These are phyloP conservation scores for Heliosperma pusillum DNA, from an alignment of 148 eudicot species.

Conservation along the genomic window DNA sequence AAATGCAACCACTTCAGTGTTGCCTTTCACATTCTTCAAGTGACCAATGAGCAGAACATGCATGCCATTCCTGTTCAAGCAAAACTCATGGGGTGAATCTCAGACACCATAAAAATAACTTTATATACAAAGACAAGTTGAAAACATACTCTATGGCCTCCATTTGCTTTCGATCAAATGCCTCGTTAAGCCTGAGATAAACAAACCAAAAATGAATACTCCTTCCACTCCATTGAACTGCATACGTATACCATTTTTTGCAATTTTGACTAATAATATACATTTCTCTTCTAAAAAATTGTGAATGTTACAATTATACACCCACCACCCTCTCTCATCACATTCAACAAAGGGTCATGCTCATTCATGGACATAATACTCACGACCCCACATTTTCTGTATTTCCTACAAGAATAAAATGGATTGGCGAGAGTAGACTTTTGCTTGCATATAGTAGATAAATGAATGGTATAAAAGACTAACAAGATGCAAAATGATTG, in stretches of 20 bases:
- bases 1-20: conserved; percentile 60
- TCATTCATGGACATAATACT: no score
- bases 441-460: no score
- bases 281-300: no score
- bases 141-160: conserved; percentile 57
- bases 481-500: background rate
- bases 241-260: background rate
- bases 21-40: conserved; percentile 62
- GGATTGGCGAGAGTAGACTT: no score
- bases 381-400: no score
- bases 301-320: no score
- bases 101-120: background rate
- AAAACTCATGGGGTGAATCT: background rate
- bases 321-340: no score
- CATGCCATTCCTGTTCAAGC: conserved; percentile 57
- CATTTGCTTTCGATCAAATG: conserved; percentile 73
- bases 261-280: no score
- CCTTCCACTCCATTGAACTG: background rate
- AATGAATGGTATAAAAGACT: background rate
- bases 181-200: conserved; percentile 63
- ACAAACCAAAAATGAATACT: background rate
- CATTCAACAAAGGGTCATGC: no score
- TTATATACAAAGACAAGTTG: conserved; percentile 1
- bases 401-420: no score
- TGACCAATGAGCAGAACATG: conserved; percentile 72